Percentiles rank a stretch among this genome's conserved stretches.
Evolutionary conservation across 31 red algal species (phyloP).

Genomic region (Asparagopsis taxiformis): DNA sequence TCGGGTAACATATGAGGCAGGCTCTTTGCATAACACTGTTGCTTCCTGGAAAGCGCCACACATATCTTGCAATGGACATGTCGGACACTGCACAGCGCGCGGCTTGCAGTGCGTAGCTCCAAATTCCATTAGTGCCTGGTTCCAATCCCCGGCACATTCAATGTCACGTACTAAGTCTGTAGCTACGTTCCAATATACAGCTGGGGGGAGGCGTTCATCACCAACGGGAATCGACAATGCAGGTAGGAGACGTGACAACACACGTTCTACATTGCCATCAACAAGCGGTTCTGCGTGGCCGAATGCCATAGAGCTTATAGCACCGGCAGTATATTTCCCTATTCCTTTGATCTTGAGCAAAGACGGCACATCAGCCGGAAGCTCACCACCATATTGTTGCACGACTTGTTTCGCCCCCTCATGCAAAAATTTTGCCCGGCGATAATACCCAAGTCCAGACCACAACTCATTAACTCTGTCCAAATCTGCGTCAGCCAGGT

Average conservation of each 20-base stretch:
- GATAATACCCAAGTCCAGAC: conserved; percentile 97
- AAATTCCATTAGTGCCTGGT: conserved; percentile 98
- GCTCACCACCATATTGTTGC: conserved; percentile 38
- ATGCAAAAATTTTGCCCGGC: conserved; percentile 81
- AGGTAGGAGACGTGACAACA: conserved; percentile 67
- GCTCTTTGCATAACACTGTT: conserved; percentile 4
- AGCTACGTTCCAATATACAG: conserved; percentile 41
- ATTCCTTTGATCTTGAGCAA: conserved; percentile 73
- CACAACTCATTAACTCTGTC: conserved; percentile 88
- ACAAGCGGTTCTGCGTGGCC: conserved; percentile 57
- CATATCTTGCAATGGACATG: conserved; percentile 66
- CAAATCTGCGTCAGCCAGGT: conserved; percentile 60
- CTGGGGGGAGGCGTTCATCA: conserved; percentile 4
- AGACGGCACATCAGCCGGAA: conserved; percentile 43
- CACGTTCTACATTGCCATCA: conserved; percentile 94
- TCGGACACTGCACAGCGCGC: conserved; percentile 36
- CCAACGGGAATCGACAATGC: not conserved
- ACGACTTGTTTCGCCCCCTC: conserved; percentile 78
- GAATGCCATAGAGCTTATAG: conserved; percentile 93
- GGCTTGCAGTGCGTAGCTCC: conserved; percentile 94
- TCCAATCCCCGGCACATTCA: conserved; percentile 77
- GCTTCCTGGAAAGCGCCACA: conserved; percentile 69
- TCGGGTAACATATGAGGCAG: conserved; percentile 23
- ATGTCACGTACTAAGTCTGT: conserved; percentile 33
- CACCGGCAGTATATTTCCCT: conserved; percentile 93